Percentiles rank a stretch among this genome's conserved stretches.
phyloP scores from a whole-genome alignment of 768 basidiomycete species.

The Termitomyces sp. region DNA sequence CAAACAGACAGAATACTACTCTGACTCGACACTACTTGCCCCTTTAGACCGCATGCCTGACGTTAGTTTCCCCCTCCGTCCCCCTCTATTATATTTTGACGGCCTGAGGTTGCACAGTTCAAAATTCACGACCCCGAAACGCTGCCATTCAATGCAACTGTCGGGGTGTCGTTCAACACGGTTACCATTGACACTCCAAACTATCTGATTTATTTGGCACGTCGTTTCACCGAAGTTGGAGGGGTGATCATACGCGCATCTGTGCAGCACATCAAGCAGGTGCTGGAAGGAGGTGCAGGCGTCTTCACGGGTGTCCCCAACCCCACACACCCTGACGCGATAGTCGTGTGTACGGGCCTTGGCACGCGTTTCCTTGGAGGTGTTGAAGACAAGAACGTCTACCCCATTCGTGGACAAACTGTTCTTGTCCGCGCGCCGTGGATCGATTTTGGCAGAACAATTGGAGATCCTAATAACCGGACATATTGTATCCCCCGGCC shows the following conservation, averaged over 20 bases:
- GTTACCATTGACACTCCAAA: slow-evolving; percentile 64
- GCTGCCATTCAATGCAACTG: slow-evolving; percentile 24
- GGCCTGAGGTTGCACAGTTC: slow-evolving; percentile 24
- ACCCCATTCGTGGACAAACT: slow-evolving; percentile 82
- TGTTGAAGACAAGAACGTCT: slow-evolving; percentile 69
- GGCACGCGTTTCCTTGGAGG: slow-evolving; percentile 74
- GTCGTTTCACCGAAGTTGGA: slow-evolving; percentile 58
- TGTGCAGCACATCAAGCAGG: slow-evolving; percentile 64
- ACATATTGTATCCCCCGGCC: slow-evolving; percentile 65
- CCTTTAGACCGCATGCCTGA: slow-evolving; percentile 49
- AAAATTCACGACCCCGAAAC: slow-evolving; percentile 24
- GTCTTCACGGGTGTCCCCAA: slow-evolving; percentile 20
- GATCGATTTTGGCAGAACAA: slow-evolving; percentile 50
- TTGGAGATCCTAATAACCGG: slow-evolving; percentile 34
- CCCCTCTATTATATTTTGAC: not conserved
- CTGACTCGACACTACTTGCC: slow-evolving; percentile 29
- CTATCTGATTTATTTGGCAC: slow-evolving; percentile 67
- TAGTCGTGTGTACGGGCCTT: slow-evolving; percentile 69
- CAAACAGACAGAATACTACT: slow-evolving; percentile 56
- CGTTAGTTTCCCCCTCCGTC: slow-evolving; percentile 23
- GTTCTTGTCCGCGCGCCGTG: slow-evolving; percentile 68
- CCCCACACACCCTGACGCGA: slow-evolving; percentile 37
- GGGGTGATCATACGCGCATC: slow-evolving; percentile 53
- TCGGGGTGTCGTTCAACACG: slow-evolving; percentile 57
- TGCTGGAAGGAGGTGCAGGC: slow-evolving; percentile 55